Evolutionary conservation across 1,284 basidiomycete genomes (phyloP).

Genomic region (Ceratobasidium papillatum): DNA sequence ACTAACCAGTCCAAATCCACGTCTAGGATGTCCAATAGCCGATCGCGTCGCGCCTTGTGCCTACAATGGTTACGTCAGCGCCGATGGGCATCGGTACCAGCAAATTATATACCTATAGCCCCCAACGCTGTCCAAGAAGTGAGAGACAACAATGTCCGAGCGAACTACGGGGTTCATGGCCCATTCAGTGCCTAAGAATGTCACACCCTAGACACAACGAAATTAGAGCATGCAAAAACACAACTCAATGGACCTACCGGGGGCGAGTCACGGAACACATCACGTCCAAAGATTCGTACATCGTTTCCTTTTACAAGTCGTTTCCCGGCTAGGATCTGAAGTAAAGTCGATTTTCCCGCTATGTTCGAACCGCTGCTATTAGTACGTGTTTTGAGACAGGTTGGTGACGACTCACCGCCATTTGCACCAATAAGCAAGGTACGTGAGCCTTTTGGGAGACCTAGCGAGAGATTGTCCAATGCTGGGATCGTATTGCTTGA

Average conservation of each 20-base stretch:
- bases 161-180: slow-evolving; percentile 97
- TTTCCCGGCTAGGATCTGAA: slow-evolving; percentile 95
- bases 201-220: slow-evolving; percentile 64
- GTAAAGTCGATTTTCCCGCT: slow-evolving; percentile 95
- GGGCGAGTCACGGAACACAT: slow-evolving; percentile 77
- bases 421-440: slow-evolving; percentile 92
- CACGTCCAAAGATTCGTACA: slow-evolving; percentile 77
- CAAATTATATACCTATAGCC: slow-evolving; percentile 64
- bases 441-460: slow-evolving; percentile 75
- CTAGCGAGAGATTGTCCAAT: slow-evolving; percentile 71
- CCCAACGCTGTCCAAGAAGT: slow-evolving; percentile 94
- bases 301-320: slow-evolving; percentile 72
- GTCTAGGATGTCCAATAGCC: slow-evolving; percentile 89
- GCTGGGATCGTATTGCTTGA: slow-evolving; percentile 50
- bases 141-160: slow-evolving; percentile 85
- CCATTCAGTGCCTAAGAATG: slow-evolving; percentile 94
- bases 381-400: neutral
- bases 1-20: slow-evolving; percentile 84
- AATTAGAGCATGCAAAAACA: neutral
- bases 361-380: too few species aligned
- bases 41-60: slow-evolving; percentile 88
- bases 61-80: slow-evolving; percentile 52
- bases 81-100: neutral
- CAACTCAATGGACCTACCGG: slow-evolving; percentile 56
- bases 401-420: slow-evolving; percentile 68